Evolutionary conservation across 2,329 filamentous ascomycete species (phyloP).

Genomic region (Pseudogymnoascus sp.): DNA sequence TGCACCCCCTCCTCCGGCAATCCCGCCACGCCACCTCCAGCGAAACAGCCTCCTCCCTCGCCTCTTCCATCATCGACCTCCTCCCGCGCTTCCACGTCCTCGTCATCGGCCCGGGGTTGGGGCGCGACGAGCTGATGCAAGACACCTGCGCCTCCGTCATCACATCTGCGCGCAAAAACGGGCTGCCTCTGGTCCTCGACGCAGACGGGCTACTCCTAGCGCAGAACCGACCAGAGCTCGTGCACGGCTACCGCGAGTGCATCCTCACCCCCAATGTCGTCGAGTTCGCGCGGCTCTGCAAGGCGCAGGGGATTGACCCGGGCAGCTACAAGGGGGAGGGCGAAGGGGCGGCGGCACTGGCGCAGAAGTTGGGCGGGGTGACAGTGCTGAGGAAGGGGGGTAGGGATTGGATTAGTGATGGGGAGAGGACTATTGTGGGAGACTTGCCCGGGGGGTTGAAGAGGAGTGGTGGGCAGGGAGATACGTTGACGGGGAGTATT

Average conservation of each 20-base stretch:
- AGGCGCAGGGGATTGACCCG: constrained; percentile 61
- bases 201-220: constrained; percentile 81
- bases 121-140: constrained; percentile 83
- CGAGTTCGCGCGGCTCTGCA: constrained; percentile 78
- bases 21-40: constrained; percentile 44
- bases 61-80: constrained; percentile 65
- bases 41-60: constrained; percentile 52
- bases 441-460: constrained; percentile 78
- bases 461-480: constrained; percentile 87
- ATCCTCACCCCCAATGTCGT: constrained; percentile 93
- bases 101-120: constrained; percentile 86
- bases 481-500: constrained; percentile 83
- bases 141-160: constrained; percentile 75
- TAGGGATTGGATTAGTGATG: constrained; percentile 77
- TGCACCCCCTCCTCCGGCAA: constrained; percentile 90
- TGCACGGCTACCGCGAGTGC: constrained; percentile 72
- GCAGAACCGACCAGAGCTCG: constrained; percentile 63
- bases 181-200: constrained; percentile 79
- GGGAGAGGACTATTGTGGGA: constrained; percentile 62
- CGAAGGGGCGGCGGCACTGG: constrained; percentile 53
- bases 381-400: constrained; percentile 85
- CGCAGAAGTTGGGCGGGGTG: constrained; percentile 72
- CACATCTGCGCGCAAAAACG: constrained; percentile 60
- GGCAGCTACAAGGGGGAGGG: constrained; percentile 29
- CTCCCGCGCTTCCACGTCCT: constrained; percentile 82